Conservation (phyloP, 2,329 filamentous ascomycete genomes). For the Chaetomiaceae sp. region DNA sequence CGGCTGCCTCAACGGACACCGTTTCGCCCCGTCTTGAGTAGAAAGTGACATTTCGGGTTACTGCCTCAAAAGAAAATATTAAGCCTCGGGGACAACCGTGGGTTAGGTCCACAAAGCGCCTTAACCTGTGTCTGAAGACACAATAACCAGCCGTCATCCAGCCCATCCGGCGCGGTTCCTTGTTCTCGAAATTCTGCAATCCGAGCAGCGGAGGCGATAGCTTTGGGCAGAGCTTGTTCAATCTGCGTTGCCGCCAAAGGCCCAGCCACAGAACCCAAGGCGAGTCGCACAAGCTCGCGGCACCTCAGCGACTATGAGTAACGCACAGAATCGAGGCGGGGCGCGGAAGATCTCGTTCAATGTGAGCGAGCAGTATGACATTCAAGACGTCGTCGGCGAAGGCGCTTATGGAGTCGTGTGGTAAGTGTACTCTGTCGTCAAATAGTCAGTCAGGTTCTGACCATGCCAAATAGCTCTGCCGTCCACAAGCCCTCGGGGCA, state of each 20-base stretch:
- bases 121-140: not conserved
- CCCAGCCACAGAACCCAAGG: not conserved
- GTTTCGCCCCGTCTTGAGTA: not conserved
- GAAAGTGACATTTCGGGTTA: not conserved
- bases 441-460: slow-evolving; percentile 4
- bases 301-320: slow-evolving; percentile 46
- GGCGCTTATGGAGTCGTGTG: slow-evolving; percentile 98
- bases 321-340: slow-evolving; percentile 54
- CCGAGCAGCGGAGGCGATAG: not conserved
- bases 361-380: slow-evolving; percentile 98
- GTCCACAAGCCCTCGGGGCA: slow-evolving; percentile 97
- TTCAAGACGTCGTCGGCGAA: slow-evolving; percentile 98
- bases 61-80: not conserved
- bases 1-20: not conserved
- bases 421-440: slow-evolving; percentile 51
- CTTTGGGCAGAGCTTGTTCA: not conserved
- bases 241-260: not conserved
- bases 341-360: slow-evolving; percentile 99
- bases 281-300: slow-evolving; percentile 1
- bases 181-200: not conserved
- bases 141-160: no score
- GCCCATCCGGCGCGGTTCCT: no score
- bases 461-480: slow-evolving; percentile 65
- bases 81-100: not conserved
- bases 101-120: not conserved